Conservation (phyloP, 2,329 filamentous ascomycete genomes). For the Venturia nashicola region DNA sequence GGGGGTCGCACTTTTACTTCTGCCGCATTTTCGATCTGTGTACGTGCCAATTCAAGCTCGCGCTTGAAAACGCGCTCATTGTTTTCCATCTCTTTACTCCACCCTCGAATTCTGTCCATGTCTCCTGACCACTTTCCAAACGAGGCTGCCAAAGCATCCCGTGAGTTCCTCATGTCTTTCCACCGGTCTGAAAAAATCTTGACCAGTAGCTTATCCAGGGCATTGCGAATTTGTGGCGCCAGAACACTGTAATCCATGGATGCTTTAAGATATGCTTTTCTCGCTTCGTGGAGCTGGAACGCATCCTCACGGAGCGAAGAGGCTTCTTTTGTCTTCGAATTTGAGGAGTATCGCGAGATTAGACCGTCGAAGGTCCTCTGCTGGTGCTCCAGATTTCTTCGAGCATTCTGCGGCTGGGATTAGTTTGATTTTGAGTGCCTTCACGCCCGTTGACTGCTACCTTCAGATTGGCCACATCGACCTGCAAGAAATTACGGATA, state of each 20-base stretch:
- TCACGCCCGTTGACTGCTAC: conserved; percentile 13
- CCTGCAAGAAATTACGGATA: conserved; percentile 62
- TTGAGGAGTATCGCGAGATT: conserved; percentile 67
- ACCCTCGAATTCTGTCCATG: conserved; percentile 84
- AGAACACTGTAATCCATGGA: conserved; percentile 88
- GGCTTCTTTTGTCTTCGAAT: conserved; percentile 88
- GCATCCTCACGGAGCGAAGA: conserved; percentile 88
- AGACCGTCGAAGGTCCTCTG: conserved; percentile 78
- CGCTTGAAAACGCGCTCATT: conserved; percentile 73
- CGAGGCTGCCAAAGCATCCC: conserved; percentile 49
- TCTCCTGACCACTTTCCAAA: conserved; percentile 61
- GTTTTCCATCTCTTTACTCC: conserved; percentile 87
- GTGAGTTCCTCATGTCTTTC: conserved; percentile 66
- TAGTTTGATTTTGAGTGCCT: not conserved
- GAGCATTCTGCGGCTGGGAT: conserved; percentile 41
- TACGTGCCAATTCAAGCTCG: conserved; percentile 67
- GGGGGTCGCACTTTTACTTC: conserved; percentile 64
- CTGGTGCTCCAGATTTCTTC: conserved; percentile 60
- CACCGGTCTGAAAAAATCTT: conserved; percentile 76
- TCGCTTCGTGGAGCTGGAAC: conserved; percentile 85
- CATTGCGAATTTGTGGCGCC: conserved; percentile 72
- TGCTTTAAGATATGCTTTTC: conserved; percentile 80
- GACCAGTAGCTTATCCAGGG: conserved; percentile 77
- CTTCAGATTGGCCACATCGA: conserved; percentile 76
- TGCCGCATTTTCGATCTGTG: conserved; percentile 69